A percentile compares a stretch with the other conserved stretches of the same genome.
Evolutionary conservation across 2,329 filamentous ascomycete genomes (phyloP).

Genomic region (Colletotrichum ledebouriae): DNA sequence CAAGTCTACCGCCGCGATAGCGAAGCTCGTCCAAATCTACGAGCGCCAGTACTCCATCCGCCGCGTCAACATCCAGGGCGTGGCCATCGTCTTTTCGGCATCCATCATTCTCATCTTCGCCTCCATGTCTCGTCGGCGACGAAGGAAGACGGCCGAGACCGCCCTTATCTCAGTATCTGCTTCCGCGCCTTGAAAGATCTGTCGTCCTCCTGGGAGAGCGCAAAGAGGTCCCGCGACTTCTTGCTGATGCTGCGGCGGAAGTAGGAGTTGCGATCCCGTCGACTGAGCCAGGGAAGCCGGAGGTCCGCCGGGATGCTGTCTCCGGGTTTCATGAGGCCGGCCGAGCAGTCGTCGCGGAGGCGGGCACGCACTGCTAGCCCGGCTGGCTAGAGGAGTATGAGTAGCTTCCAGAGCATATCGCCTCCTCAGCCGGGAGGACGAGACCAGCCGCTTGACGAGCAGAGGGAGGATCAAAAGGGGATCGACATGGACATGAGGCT

Average conservation of each 20-base stretch:
- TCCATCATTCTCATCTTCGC: conserved; percentile 44
- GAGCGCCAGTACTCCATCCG: too few species aligned
- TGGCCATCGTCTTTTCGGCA: conserved; percentile 38
- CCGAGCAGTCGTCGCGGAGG: conserved; percentile 3
- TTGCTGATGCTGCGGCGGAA: conserved; percentile 45
- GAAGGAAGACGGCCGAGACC: conserved; percentile 32
- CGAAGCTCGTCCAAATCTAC: too few species aligned
- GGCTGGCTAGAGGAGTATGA: background rate
- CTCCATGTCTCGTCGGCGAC: conserved; percentile 33
- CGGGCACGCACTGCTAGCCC: conserved; percentile 13
- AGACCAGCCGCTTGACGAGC: background rate
- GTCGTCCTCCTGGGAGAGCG: conserved; percentile 45
- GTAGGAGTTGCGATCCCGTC: conserved; percentile 22
- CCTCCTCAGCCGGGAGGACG: background rate
- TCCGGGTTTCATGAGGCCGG: background rate
- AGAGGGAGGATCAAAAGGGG: conserved; percentile 2
- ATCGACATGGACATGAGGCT: conserved; percentile 32
- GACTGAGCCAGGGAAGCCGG: background rate
- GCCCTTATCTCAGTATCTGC: conserved; percentile 44
- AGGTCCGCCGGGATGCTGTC: background rate
- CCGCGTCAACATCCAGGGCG: too few species aligned
- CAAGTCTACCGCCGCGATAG: too few species aligned
- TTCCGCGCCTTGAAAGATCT: conserved; percentile 46
- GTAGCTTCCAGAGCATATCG: conserved; percentile 20
- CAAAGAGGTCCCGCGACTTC: conserved; percentile 45